Conservation (phyloP, 2,329 filamentous ascomycete genomes). For the Colletotrichum destructivum region DNA sequence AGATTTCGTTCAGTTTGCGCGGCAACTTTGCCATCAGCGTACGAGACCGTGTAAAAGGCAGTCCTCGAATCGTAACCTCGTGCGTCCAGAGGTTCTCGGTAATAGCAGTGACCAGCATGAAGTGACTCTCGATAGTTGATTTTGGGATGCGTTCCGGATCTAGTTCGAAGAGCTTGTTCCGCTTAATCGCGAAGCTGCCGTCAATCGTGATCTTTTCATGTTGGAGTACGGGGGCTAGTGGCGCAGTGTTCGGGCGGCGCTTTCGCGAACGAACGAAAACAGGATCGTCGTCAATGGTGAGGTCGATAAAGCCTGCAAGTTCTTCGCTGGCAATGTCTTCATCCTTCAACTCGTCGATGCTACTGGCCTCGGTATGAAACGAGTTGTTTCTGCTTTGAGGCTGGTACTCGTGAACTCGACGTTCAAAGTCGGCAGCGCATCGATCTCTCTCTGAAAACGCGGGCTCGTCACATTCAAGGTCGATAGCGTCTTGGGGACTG, state of each 20-base stretch:
- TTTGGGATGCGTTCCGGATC: conserved; percentile 20
- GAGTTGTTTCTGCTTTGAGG: neutral
- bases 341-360: conserved; percentile 33
- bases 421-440: neutral
- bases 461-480: conserved; percentile 16
- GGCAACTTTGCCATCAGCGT: conserved; percentile 55
- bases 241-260: neutral
- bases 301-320: conserved; percentile 51
- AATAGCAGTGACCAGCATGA: conserved; percentile 61
- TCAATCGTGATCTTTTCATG: neutral
- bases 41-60: conserved; percentile 54
- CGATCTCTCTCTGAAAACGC: conserved; percentile 6
- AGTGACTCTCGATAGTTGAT: conserved; percentile 50
- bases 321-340: conserved; percentile 42
- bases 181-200: conserved; percentile 36
- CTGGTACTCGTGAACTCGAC: conserved; percentile 14
- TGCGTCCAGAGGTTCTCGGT: conserved; percentile 48
- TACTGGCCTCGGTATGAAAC: neutral
- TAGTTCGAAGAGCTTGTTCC: conserved; percentile 51
- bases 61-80: conserved; percentile 53
- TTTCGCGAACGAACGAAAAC: conserved; percentile 2
- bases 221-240: neutral
- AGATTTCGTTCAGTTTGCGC: conserved; percentile 60
- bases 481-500: conserved; percentile 12
- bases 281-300: conserved; percentile 49